These are phyloP conservation scores for Aechmea fasciata DNA, from an alignment of 176 grass and related monocot species.

Conservation along the genomic window DNA sequence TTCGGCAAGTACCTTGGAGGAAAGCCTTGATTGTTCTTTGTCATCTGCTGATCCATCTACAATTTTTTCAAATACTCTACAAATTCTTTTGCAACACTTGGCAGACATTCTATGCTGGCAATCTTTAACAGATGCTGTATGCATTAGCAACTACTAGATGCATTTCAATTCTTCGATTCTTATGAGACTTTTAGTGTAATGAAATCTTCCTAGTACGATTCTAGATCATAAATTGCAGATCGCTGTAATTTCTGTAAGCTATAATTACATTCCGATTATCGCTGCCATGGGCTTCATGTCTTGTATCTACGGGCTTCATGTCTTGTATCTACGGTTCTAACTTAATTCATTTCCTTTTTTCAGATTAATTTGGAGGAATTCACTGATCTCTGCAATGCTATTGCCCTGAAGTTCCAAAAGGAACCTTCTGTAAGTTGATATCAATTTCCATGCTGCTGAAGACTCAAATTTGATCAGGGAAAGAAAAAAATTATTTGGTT, in stretches of 20 bases:
- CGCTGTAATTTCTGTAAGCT: neutral
- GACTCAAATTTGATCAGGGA: too few species aligned
- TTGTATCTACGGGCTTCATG: neutral
- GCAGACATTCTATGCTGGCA: neutral
- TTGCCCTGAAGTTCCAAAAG: conserved; percentile 92
- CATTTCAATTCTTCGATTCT: neutral
- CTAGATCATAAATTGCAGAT: too few species aligned
- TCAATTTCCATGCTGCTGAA: neutral
- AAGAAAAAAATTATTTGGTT: conserved; percentile 1
- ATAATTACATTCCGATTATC: neutral
- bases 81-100: neutral
- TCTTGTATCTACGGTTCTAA: neutral
- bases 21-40: neutral
- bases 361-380: conserved; percentile 98
- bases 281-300: neutral
- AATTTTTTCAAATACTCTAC: neutral
- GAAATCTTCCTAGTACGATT: neutral
- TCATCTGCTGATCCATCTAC: neutral
- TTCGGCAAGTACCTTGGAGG: neutral
- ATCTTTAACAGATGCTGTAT: neutral
- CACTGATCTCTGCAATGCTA: conserved; percentile 80
- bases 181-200: neutral
- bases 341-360: conserved; percentile 13
- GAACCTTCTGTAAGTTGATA: conserved; percentile 75
- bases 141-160: neutral